Conservation (phyloP, 805 yeast species). For the Clavispora fructus region DNA sequence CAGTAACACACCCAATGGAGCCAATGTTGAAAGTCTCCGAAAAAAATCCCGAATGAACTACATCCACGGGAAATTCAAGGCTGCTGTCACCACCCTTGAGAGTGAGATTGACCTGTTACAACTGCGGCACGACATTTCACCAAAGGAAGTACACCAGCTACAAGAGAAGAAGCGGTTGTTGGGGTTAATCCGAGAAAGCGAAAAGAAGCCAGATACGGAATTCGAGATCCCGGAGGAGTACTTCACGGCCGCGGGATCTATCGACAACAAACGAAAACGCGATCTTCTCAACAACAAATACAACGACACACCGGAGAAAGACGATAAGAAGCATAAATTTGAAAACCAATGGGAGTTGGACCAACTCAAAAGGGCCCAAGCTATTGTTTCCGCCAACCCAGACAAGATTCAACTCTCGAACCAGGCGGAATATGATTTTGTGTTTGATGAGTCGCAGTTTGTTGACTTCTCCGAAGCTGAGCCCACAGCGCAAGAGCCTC, state of each 20-base stretch:
- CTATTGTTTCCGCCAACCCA: conserved; percentile 16
- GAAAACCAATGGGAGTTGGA: conserved; percentile 50
- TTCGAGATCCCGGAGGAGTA: conserved; percentile 50
- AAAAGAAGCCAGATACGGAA: neutral
- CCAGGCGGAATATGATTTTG: conserved; percentile 59
- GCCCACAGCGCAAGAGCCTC: conserved; percentile 24
- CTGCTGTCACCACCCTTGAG: conserved; percentile 1
- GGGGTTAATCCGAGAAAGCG: conserved; percentile 1
- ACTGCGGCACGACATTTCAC: conserved; percentile 5
- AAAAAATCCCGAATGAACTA: neutral
- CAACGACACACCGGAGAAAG: conserved; percentile 17
- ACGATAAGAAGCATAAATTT: conserved; percentile 16
- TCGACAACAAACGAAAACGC: conserved; percentile 52
- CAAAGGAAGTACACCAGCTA: conserved; percentile 8
- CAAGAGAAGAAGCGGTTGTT: conserved; percentile 9
- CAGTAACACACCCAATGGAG: neutral
- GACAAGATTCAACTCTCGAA: conserved; percentile 40
- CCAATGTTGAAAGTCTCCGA: neutral
- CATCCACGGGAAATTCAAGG: conserved; percentile 4
- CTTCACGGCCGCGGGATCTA: conserved; percentile 44
- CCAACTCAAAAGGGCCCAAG: conserved; percentile 41
- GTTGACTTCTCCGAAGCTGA: conserved; percentile 47
- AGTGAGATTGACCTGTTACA: conserved; percentile 2
- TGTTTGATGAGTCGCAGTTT: conserved; percentile 62
- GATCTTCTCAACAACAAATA: conserved; percentile 35